Conservation (phyloP, 768 basidiomycete species). For the Psilocybe tampanensis region DNA sequence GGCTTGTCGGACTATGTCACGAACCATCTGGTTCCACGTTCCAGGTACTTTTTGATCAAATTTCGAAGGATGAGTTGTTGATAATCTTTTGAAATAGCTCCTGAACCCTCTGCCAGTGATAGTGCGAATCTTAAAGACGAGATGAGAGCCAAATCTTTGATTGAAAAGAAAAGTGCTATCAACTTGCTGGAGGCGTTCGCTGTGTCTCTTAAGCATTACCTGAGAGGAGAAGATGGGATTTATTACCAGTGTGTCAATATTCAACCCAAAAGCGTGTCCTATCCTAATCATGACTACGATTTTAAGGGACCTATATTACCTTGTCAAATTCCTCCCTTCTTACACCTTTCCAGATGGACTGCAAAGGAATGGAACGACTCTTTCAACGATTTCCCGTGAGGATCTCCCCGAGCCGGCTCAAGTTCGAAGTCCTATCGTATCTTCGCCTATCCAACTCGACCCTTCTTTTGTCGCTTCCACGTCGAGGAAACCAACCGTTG, state of each 20-base stretch:
- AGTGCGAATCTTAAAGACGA: slow-evolving; percentile 23
- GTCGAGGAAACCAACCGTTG: too few relatives aligned
- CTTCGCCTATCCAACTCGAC: not conserved
- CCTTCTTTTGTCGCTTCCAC: too few relatives aligned
- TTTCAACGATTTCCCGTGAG: not conserved
- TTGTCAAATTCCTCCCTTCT: slow-evolving; percentile 72
- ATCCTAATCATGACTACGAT: not conserved
- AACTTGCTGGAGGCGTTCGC: slow-evolving; percentile 69
- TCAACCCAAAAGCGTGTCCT: not conserved
- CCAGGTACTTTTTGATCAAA: slow-evolving; percentile 39
- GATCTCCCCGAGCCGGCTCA: not conserved
- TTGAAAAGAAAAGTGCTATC: slow-evolving; percentile 64
- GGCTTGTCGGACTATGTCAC: slow-evolving; percentile 55
- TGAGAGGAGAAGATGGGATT: slow-evolving; percentile 59
- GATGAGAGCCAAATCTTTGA: slow-evolving; percentile 44
- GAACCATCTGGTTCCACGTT: slow-evolving; percentile 71
- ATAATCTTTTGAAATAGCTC: slow-evolving; percentile 19
- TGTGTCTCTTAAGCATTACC: slow-evolving; percentile 70
- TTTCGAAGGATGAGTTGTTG: not conserved
- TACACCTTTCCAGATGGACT: slow-evolving; percentile 58
- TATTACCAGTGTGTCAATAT: slow-evolving; percentile 39
- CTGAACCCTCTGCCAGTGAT: slow-evolving; percentile 19
- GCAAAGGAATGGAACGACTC: slow-evolving; percentile 3
- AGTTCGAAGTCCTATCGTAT: not conserved
- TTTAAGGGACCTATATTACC: slow-evolving; percentile 62